A percentile compares a stretch with the other conserved stretches of the same genome.
phyloP scores from a whole-genome alignment of 192 early-diverging fungal species.

The Gryganskiella cystojenkinii region DNA sequence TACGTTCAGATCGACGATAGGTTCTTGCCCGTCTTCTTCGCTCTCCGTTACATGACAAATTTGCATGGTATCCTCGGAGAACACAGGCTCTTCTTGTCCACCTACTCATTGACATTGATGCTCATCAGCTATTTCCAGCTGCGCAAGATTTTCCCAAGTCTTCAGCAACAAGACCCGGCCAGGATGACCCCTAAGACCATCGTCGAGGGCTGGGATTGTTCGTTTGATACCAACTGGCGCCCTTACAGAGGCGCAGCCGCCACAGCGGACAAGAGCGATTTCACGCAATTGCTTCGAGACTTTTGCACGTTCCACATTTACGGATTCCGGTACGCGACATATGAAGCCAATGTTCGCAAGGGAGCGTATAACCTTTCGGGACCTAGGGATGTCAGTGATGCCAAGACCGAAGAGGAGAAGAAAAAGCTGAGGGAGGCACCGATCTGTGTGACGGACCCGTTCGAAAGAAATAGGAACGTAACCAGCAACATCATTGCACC shows the following conservation, averaged over 20 bases:
- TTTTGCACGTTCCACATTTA: no score
- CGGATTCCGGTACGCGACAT: no score
- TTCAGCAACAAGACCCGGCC: background rate
- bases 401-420: background rate
- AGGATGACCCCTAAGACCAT: background rate
- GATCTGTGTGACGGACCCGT: background rate
- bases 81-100: background rate
- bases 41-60: background rate
- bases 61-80: no score
- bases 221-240: background rate
- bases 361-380: no score
- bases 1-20: background rate
- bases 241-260: background rate
- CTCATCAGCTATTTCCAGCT: background rate
- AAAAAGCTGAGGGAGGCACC: background rate
- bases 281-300: no score
- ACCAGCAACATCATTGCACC: background rate
- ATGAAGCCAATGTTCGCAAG: no score
- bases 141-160: background rate
- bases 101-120: background rate
- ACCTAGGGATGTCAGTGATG: no score
- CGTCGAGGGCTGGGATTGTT: background rate
- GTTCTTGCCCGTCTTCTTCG: background rate
- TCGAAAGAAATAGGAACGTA: background rate
- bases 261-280: no score